A percentile compares a stretch with the other conserved stretches of the same genome.
Conservation (phyloP, 148 eudicot genomes). For the Selenicereus undatus region DNA sequence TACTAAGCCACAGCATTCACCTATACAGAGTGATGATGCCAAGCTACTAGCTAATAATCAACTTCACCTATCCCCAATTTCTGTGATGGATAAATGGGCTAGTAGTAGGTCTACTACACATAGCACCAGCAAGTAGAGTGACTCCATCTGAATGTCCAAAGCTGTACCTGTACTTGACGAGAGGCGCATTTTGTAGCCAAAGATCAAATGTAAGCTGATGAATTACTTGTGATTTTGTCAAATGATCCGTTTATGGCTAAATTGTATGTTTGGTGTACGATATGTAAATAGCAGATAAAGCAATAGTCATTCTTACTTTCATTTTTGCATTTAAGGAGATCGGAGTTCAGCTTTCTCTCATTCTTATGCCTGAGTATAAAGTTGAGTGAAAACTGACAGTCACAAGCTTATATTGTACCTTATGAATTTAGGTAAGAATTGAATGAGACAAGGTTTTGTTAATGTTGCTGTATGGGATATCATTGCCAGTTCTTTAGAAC, state of each 20-base stretch:
- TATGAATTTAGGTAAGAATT: too few species aligned
- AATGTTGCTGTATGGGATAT: too few species aligned
- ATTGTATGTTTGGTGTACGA: not conserved
- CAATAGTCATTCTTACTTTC: not conserved
- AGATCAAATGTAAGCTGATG: not conserved
- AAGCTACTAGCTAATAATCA: slow-evolving; percentile 23
- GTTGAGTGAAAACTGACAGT: too few species aligned
- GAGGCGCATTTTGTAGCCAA: not conserved
- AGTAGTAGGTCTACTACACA: slow-evolving; percentile 21
- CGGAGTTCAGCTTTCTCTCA: not conserved
- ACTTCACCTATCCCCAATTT: slow-evolving; percentile 24
- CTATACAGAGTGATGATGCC: slow-evolving; percentile 18
- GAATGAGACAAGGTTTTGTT: too few species aligned
- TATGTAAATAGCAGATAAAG: not conserved
- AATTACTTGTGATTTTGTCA: not conserved
- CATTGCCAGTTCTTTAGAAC: too few species aligned
- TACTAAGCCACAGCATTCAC: not conserved
- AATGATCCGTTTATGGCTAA: not conserved
- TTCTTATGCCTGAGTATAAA: too few species aligned
- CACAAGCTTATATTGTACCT: too few species aligned
- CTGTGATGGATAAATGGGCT: slow-evolving; percentile 20
- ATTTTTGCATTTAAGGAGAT: too few species aligned
- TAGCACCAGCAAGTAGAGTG: slow-evolving; percentile 13
- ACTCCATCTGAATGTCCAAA: not conserved
- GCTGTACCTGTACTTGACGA: not conserved